Evolutionary conservation across 2,329 filamentous ascomycete species (phyloP).

Genomic region (Dothistroma septosporum): DNA sequence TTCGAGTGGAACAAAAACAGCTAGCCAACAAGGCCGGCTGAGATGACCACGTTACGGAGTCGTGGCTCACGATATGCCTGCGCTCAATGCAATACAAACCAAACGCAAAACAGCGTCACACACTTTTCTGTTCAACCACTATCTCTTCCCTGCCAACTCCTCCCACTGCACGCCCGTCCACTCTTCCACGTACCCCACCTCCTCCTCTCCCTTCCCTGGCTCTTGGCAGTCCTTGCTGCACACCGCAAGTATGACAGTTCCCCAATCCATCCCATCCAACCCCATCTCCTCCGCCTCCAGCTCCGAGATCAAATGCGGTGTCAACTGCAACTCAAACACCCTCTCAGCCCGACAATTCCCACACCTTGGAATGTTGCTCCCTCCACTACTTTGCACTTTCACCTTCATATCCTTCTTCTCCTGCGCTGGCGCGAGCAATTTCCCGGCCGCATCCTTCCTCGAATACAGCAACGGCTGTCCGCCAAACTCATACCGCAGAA

Average conservation of each 20-base stretch:
- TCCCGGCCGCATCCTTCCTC: conserved; percentile 69
- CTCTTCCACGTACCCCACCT: conserved; percentile 80
- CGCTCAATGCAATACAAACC: neutral
- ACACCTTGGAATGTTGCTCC: conserved; percentile 65
- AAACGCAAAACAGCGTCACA: neutral
- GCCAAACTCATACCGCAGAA: conserved; percentile 48
- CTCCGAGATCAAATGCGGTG: conserved; percentile 83
- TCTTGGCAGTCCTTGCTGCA: conserved; percentile 75
- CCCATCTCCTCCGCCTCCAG: conserved; percentile 68
- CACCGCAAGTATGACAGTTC: conserved; percentile 81
- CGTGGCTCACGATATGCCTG: neutral
- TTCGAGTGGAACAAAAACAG: conserved; percentile 3
- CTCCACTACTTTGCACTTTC: conserved; percentile 19
- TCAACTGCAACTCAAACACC: conserved; percentile 88
- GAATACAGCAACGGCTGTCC: conserved; percentile 67
- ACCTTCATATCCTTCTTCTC: conserved; percentile 23
- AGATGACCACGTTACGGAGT: neutral
- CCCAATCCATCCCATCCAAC: conserved; percentile 93
- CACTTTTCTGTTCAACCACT: neutral
- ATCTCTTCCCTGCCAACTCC: conserved; percentile 48
- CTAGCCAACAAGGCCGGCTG: neutral
- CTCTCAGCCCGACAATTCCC: conserved; percentile 68
- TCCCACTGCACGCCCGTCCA: conserved; percentile 99
- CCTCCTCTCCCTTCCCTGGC: conserved; percentile 52
- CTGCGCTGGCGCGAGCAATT: conserved; percentile 47